Percentiles rank a stretch among this genome's conserved stretches.
Evolutionary conservation across 1,284 basidiomycete genomes (phyloP).

Genomic region (Tylopilus sp.): DNA sequence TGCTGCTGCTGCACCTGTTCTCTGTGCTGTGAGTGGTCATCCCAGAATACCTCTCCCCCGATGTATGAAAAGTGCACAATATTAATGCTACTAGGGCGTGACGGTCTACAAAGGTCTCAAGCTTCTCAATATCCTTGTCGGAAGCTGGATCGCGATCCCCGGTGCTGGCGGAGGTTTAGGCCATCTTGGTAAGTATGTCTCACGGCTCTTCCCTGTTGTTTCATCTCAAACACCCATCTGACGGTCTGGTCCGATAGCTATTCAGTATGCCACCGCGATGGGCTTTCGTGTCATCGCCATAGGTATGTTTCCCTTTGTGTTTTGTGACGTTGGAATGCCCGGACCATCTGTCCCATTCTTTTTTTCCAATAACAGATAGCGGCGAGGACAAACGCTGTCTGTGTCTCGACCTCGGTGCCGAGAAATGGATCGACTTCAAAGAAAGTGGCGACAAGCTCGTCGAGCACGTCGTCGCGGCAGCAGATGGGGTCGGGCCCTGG

Average conservation of each 20-base stretch:
- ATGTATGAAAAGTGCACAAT: too few relatives aligned
- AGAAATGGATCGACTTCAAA: too few relatives aligned
- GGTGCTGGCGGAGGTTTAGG: constrained; percentile 75
- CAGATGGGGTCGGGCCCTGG: too few relatives aligned
- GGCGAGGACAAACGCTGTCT: constrained; percentile 65
- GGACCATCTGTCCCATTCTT: too few relatives aligned
- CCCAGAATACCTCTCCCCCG: neutral
- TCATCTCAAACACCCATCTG: neutral
- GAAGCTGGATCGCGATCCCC: constrained; percentile 77
- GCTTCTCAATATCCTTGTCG: constrained; percentile 60
- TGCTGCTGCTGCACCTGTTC: constrained; percentile 70
- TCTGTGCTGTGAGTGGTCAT: constrained; percentile 65
- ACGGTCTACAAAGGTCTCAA: constrained; percentile 81
- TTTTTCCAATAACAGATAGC: constrained; percentile 55
- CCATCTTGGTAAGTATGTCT: constrained; percentile 56
- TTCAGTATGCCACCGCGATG: constrained; percentile 75
- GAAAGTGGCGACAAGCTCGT: too few relatives aligned
- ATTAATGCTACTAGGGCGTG: constrained; percentile 57
- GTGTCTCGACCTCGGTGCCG: constrained; percentile 70
- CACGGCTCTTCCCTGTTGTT: neutral
- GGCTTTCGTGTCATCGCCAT: constrained; percentile 79
- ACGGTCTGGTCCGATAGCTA: constrained; percentile 47
- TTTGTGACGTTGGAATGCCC: too few relatives aligned
- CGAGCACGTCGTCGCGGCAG: too few relatives aligned
- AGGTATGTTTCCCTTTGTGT: constrained; percentile 40